Percentiles rank a stretch among this genome's conserved stretches.
These are phyloP conservation scores for Nevesoporus exiguus DNA, from an alignment of 768 basidiomycete genomes.

Conservation along the genomic window DNA sequence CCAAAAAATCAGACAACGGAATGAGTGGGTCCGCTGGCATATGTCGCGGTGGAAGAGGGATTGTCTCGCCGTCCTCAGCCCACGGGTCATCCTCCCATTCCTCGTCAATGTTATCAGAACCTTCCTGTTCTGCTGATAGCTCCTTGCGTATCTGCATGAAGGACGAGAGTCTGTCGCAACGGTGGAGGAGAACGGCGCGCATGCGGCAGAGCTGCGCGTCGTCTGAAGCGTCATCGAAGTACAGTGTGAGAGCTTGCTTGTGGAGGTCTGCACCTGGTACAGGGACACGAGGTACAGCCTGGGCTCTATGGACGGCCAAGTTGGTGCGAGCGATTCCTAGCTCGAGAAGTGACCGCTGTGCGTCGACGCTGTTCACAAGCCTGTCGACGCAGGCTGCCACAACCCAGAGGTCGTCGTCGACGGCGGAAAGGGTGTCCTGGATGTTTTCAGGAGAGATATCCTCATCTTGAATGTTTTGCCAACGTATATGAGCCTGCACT, in stretches of 20 bases:
- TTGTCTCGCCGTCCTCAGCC: conserved; percentile 47
- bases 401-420: conserved; percentile 74
- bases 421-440: conserved; percentile 42
- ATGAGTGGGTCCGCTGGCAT: conserved; percentile 40
- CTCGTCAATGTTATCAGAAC: conserved; percentile 35
- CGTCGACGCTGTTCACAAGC: conserved; percentile 50
- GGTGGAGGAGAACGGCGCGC: conserved; percentile 63
- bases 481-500: conserved; percentile 42
- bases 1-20: conserved; percentile 62
- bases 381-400: conserved; percentile 71
- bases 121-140: conserved; percentile 27
- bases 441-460: conserved; percentile 54
- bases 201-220: conserved; percentile 66
- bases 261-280: conserved; percentile 19
- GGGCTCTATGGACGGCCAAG: conserved; percentile 44
- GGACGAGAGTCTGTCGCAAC: conserved; percentile 70
- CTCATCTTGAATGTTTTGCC: conserved; percentile 55
- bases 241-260: conserved; percentile 37
- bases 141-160: conserved; percentile 58
- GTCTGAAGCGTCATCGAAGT: conserved; percentile 54
- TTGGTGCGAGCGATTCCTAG: conserved; percentile 62
- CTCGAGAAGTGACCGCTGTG: conserved; percentile 58
- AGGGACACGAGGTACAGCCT: conserved; percentile 33
- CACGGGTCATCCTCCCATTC: conserved; percentile 62
- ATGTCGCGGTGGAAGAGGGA: conserved; percentile 17